Evolutionary conservation across 2,329 filamentous ascomycete genomes (phyloP), one percentile per base, ranked within the genome.

Genomic region (Hypoxylon sp.): DNA sequence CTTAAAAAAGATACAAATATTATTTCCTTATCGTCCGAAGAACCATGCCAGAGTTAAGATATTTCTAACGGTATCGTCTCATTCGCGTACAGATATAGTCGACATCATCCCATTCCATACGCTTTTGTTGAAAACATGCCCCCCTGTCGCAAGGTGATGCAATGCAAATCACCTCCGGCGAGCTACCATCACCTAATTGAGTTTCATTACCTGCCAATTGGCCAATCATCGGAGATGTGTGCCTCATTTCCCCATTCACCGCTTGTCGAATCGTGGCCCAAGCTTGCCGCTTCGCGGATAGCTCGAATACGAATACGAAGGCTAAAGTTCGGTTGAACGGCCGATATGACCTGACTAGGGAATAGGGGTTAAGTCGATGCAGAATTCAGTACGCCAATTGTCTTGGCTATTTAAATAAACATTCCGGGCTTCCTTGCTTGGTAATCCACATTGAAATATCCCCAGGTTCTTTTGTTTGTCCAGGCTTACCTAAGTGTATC

Each of bases 301-400:
- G 31, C 29, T 47, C 4, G 22, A 70, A 72, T 66, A 69, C 70
- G 70, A 72, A 72, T 72, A 72, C 70, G 70, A 71, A 46, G 60
- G 68, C 17, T 50, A 4, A 68, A 70, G 31, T 57, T 42, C 70
- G 67, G 67, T 46, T 58, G 22, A 52, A 11, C n/a, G 33, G 19
- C 29, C 6, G 14, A 3, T 10, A 22, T 53, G 53, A 19, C 13
- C 54, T 37, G 48, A 59, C 47, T 33, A 13, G 37, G 42, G 29
- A 62, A 50, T 59, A 55, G 42, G 53, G 58, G 57, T 44, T 48
- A 63, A 68, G 26, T 35, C 29, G 37, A 56, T 56, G 35, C 39
- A 63, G 46, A 51, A 52, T 56, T 63, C 53, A 22, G 14, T 63
- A 63, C 17, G 29, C 31, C 54, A 9, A 63, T 66, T 48, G 26